A percentile compares a stretch with the other conserved stretches of the same genome.
Conservation (phyloP, 169 alveolate species). For the Plasmodium knowlesi region DNA sequence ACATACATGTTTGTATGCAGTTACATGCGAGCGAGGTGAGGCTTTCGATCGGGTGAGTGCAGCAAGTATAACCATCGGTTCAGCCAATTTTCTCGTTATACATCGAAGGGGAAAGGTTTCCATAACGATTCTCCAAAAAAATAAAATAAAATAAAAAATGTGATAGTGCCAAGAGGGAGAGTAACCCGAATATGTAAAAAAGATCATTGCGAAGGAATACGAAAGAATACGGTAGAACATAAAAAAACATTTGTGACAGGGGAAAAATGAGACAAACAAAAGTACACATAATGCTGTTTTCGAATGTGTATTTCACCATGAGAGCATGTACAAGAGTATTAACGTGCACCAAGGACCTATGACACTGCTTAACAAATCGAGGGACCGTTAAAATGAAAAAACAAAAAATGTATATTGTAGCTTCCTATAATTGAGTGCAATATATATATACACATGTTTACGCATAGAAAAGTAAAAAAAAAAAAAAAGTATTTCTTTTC, state of each 20-base stretch:
- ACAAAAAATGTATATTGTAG: too few species aligned
- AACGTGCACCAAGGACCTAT: neutral
- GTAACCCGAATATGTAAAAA: neutral
- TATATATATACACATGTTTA: neutral
- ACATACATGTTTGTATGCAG: neutral
- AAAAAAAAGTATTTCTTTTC: neutral
- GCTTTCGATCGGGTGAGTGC: neutral
- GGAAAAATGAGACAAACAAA: too few species aligned
- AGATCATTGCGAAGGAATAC: neutral
- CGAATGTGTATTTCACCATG: neutral
- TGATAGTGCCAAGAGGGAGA: neutral
- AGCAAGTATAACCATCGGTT: neutral
- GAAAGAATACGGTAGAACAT: neutral
- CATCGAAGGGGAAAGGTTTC: neutral
- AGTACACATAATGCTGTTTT: neutral
- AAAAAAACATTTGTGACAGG: neutral
- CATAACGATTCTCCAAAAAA: neutral
- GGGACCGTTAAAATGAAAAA: neutral
- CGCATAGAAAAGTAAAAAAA: neutral
- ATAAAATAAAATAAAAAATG: neutral
- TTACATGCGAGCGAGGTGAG: neutral
- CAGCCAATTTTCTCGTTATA: neutral
- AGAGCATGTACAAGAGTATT: neutral
- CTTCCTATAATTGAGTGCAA: neutral
- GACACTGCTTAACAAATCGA: neutral